These are phyloP conservation scores for Tricholomella constricta DNA, from an alignment of 768 basidiomycete genomes.

Conservation along the genomic window DNA sequence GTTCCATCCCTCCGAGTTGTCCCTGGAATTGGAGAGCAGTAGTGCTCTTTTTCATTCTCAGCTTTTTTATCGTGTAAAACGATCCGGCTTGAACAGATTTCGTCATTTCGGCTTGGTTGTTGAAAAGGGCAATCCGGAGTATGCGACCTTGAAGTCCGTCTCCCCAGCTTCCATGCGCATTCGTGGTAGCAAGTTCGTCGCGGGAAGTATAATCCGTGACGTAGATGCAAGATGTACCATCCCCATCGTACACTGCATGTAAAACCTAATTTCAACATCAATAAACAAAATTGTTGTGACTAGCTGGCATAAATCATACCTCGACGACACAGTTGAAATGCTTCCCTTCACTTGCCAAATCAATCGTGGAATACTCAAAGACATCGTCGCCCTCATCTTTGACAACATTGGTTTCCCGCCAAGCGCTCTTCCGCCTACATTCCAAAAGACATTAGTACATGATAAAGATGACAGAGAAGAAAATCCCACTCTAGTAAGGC, in stretches of 20 bases:
- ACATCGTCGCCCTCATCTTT: constrained; percentile 23
- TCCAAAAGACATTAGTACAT: constrained; percentile 1
- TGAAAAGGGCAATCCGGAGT: constrained; percentile 52
- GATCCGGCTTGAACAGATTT: constrained; percentile 40
- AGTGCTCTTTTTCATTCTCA: constrained; percentile 46
- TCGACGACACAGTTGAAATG: constrained; percentile 62
- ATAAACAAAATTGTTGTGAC: neutral
- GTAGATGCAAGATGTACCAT: constrained; percentile 43
- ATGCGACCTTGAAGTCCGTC: constrained; percentile 50
- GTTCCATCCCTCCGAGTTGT: constrained; percentile 47
- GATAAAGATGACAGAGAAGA: neutral
- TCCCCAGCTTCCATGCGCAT: constrained; percentile 38
- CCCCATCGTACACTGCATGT: constrained; percentile 34
- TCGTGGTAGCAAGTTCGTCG: constrained; percentile 36
- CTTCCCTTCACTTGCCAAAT: constrained; percentile 41
- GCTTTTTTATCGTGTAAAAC: constrained; percentile 49
- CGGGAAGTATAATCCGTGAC: constrained; percentile 70
- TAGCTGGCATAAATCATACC: constrained; percentile 33
- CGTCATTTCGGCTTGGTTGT: constrained; percentile 45
- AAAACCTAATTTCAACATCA: constrained; percentile 44
- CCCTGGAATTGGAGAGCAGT: constrained; percentile 37
- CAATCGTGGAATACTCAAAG: constrained; percentile 49
- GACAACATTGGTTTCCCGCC: constrained; percentile 31
- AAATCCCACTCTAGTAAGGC: constrained; percentile 52
- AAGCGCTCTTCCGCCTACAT: constrained; percentile 52